These are phyloP conservation scores for Patellifolia procumbens DNA, from an alignment of 179 eudicot species.

Conservation along the genomic window DNA sequence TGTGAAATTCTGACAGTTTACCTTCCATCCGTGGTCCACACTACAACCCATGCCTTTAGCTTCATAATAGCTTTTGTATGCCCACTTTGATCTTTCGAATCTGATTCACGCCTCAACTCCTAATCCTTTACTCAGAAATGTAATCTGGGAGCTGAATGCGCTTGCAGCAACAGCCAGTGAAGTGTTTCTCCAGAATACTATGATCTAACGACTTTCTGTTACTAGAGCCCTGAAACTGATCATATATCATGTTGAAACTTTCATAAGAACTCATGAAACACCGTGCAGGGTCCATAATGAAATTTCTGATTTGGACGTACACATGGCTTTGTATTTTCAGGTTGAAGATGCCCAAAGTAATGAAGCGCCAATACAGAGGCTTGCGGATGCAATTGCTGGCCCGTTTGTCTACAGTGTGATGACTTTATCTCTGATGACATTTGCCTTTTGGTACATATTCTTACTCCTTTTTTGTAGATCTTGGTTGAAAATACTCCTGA, in stretches of 20 bases:
- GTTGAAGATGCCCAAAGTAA: slow-evolving; percentile 98
- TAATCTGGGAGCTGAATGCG: neutral
- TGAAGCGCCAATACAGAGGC: slow-evolving; percentile 98
- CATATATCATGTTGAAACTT: neutral
- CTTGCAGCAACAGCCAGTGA: neutral
- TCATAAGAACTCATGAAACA: neutral
- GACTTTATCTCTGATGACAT: slow-evolving; percentile 83
- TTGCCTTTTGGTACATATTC: slow-evolving; percentile 78
- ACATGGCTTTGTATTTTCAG: slow-evolving; percentile 38
- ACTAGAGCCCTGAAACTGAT: slow-evolving; percentile 1
- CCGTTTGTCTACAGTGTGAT: slow-evolving; percentile 92
- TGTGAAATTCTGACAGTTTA: neutral
- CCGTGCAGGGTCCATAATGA: neutral
- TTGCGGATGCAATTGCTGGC: slow-evolving; percentile 95
- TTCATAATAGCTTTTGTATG: neutral
- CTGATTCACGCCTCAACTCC: neutral
- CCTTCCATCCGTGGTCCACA: slow-evolving; percentile 6
- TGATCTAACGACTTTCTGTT: neutral
- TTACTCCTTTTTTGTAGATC: slow-evolving; percentile 11
- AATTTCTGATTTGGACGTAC: neutral
- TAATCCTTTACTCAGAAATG: neutral
- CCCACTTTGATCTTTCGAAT: neutral
- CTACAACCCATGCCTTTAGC: neutral
- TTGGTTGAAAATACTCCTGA: slow-evolving; percentile 1
- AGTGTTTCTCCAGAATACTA: neutral